Evolutionary conservation across 306 rosid genomes (phyloP).

Genomic region (Alnus glutinosa): DNA sequence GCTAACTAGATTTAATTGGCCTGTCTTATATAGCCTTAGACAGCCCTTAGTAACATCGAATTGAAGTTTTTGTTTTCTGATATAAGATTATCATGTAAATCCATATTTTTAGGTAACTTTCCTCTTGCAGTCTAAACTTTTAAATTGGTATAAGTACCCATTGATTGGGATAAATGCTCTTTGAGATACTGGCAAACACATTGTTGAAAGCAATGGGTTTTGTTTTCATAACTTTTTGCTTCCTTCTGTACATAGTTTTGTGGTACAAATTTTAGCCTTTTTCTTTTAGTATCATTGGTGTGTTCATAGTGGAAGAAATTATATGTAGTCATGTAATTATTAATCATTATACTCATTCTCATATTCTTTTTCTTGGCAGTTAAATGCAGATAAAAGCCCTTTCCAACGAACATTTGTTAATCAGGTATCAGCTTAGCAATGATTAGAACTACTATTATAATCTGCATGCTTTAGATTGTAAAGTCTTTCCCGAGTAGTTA

Average conservation of each 20-base stretch:
- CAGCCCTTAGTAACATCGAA: not conserved
- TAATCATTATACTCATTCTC: slow-evolving; percentile 19
- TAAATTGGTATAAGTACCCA: not conserved
- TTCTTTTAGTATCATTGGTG: slow-evolving; percentile 14
- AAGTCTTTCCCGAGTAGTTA: slow-evolving; percentile 12
- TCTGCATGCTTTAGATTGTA: slow-evolving; percentile 19
- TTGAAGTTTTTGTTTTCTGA: not conserved
- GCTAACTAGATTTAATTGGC: not conserved
- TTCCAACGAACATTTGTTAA: slow-evolving; percentile 94
- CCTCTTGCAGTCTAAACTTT: not conserved
- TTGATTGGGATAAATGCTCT: not conserved
- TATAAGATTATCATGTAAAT: not conserved
- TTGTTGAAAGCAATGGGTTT: not conserved
- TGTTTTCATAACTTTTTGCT: slow-evolving; percentile 9
- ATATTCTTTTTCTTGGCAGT: slow-evolving; percentile 55
- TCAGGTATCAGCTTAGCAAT: slow-evolving; percentile 59
- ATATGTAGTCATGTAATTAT: slow-evolving; percentile 1
- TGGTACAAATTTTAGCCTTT: slow-evolving; percentile 16
- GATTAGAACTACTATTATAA: slow-evolving; percentile 23
- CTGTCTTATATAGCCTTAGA: not conserved
- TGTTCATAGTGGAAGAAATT: not conserved
- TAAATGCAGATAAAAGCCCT: slow-evolving; percentile 96
- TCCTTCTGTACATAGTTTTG: slow-evolving; percentile 9
- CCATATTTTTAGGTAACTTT: not conserved
- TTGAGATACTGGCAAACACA: not conserved